A percentile compares a stretch with the other conserved stretches of the same genome.
These are phyloP conservation scores for Wickerhamiella parazyma DNA, from an alignment of 805 yeast genomes.

Conservation along the genomic window DNA sequence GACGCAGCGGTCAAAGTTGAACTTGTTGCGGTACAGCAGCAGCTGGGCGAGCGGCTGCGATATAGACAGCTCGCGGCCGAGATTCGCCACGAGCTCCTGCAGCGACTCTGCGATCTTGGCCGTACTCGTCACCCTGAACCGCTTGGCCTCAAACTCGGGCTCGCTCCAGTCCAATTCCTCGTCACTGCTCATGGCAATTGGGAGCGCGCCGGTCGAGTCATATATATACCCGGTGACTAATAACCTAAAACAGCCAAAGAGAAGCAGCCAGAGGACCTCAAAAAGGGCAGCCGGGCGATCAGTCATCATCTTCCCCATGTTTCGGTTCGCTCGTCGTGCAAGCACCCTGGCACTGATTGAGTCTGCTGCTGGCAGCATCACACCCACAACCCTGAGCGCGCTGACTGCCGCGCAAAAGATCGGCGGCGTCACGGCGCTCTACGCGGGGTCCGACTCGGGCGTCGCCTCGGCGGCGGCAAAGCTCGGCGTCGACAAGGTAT, in stretches of 20 bases:
- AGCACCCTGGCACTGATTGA: constrained; percentile 74
- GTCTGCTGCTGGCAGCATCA: constrained; percentile 36
- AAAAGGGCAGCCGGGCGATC: no score
- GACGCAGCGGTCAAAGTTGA: background rate
- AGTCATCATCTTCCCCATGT: background rate
- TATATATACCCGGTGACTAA: no score
- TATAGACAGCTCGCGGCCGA: background rate
- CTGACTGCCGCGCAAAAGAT: constrained; percentile 60
- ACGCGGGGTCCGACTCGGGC: constrained; percentile 51
- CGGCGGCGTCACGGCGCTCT: constrained; percentile 62
- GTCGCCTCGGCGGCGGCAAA: constrained; percentile 41
- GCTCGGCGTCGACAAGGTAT: constrained; percentile 41
- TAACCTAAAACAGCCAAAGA: no score
- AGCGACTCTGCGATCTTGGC: background rate
- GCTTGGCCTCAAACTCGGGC: background rate
- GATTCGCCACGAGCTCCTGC: background rate
- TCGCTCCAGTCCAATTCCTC: background rate
- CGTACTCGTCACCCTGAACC: background rate
- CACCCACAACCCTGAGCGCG: constrained; percentile 59
- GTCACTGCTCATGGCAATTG: background rate
- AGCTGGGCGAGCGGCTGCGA: background rate
- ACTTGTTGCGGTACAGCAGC: background rate
- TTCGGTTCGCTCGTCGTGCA: constrained; percentile 25
- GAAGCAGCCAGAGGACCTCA: no score
- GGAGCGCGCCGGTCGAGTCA: no score